Percentiles rank a stretch among this genome's conserved stretches.
These are phyloP conservation scores for Cadophora sp. DNA, from an alignment of 2,329 filamentous ascomycete genomes.

Conservation along the genomic window DNA sequence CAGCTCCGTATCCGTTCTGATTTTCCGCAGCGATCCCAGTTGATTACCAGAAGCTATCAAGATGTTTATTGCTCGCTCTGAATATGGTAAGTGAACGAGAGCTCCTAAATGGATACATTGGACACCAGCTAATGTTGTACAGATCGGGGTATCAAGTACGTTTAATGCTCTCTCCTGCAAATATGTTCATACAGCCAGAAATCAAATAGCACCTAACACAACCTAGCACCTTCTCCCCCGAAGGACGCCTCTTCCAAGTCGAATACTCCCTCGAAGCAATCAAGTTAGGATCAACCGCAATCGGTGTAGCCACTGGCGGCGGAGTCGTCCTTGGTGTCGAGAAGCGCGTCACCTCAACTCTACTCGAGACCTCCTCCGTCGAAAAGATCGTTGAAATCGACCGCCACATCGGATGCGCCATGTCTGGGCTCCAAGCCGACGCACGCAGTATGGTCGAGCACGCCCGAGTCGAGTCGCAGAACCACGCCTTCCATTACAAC, in stretches of 20 bases:
- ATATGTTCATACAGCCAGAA: background rate
- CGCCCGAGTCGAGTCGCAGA: constrained; percentile 96
- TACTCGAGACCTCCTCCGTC: constrained; percentile 96
- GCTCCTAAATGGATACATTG: constrained; percentile 34
- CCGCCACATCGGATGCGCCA: constrained; percentile 97
- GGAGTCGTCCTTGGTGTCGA: constrained; percentile 97
- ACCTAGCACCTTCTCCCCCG: constrained; percentile 94
- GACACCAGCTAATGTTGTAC: constrained; percentile 46
- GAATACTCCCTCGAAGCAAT: constrained; percentile 99
- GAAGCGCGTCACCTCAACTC: constrained; percentile 97
- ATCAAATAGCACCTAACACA: constrained; percentile 25
- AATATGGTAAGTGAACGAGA: constrained; percentile 80
- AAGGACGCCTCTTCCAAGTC: constrained; percentile 99
- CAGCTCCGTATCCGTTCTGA: constrained; percentile 22
- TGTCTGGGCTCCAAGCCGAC: constrained; percentile 97
- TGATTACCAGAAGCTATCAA: constrained; percentile 46
- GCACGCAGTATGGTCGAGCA: constrained; percentile 98
- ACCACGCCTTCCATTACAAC: constrained; percentile 97
- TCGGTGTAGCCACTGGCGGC: constrained; percentile 94
- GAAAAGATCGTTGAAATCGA: constrained; percentile 99
- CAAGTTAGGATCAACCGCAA: constrained; percentile 98
- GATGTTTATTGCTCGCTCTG: constrained; percentile 99
- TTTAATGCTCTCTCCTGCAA: constrained; percentile 29
- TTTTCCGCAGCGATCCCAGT: constrained; percentile 17
- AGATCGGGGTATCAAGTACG: constrained; percentile 98